These are phyloP conservation scores for Aspergillus sojae DNA, from an alignment of 2,329 filamentous ascomycete species.

Conservation along the genomic window DNA sequence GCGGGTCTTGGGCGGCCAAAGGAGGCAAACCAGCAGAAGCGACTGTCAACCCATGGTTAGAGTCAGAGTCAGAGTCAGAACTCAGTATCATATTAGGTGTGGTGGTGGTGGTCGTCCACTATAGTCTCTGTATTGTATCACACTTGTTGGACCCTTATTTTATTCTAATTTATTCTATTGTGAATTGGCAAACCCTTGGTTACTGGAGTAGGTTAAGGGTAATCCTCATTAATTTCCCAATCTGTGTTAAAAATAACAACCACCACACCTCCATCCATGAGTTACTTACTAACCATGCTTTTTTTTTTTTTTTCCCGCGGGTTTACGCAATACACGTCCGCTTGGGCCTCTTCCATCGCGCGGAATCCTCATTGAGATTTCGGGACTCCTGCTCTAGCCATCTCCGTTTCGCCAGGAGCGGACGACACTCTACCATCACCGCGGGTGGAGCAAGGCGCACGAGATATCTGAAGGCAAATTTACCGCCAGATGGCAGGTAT, in stretches of 20 bases:
- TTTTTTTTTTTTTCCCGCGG: neutral
- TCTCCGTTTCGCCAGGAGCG: neutral
- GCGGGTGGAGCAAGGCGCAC: neutral
- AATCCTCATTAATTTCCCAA: slow-evolving; percentile 5
- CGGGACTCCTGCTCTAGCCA: slow-evolving; percentile 15
- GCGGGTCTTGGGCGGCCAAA: slow-evolving; percentile 10
- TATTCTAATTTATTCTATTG: neutral
- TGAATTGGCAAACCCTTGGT: neutral
- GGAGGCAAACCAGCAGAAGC: neutral
- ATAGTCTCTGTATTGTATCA: neutral
- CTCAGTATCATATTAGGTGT: slow-evolving; percentile 4
- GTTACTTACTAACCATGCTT: neutral
- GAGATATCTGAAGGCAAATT: neutral
- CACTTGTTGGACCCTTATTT: neutral
- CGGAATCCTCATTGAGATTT: slow-evolving; percentile 7
- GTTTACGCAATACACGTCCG: slow-evolving; percentile 19
- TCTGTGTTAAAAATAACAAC: slow-evolving; percentile 10
- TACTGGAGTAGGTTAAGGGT: neutral
- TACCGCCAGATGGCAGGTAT: neutral
- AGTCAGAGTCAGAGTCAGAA: neutral
- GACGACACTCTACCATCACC: neutral
- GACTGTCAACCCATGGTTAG: neutral
- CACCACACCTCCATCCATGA: neutral
- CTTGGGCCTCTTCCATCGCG: slow-evolving; percentile 14
- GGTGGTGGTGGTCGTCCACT: neutral